A percentile compares a stretch with the other conserved stretches of the same genome.
Conservation (phyloP, 495 filamentous ascomycete genomes). For the Aspergillus leporis region DNA sequence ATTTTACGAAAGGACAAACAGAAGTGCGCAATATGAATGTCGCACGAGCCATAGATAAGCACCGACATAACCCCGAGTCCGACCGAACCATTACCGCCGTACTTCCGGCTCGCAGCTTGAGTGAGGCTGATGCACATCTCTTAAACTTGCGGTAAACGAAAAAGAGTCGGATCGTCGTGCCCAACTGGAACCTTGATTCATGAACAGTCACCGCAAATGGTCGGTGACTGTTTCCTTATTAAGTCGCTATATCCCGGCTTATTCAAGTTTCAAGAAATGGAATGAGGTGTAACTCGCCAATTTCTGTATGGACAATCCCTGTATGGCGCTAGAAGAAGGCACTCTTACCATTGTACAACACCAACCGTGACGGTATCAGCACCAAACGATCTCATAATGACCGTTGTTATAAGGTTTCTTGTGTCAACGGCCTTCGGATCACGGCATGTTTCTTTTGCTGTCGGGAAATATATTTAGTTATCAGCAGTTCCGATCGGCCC, state of each 20-base stretch:
- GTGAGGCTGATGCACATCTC: background rate
- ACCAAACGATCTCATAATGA: background rate
- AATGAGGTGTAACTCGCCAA: background rate
- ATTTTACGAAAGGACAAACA: background rate
- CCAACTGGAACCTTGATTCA: background rate
- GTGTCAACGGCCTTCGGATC: background rate
- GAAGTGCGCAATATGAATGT: background rate
- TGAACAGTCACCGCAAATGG: background rate
- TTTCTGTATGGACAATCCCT: background rate
- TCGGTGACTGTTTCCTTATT: background rate
- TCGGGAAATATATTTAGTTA: constrained; percentile 2
- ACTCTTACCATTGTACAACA: background rate
- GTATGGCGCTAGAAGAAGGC: background rate
- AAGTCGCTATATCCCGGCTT: background rate
- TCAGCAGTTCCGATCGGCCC: background rate
- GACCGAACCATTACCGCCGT: background rate
- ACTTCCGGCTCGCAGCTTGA: background rate
- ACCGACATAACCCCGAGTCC: constrained; percentile 1
- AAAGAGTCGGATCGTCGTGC: background rate
- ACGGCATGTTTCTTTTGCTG: background rate
- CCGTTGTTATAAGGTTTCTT: background rate
- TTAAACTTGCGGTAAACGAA: background rate
- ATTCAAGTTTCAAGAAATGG: background rate
- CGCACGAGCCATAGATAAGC: background rate
- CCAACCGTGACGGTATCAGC: background rate